Conservation (phyloP, 805 yeast genomes). For the Pichia paraexigua region DNA sequence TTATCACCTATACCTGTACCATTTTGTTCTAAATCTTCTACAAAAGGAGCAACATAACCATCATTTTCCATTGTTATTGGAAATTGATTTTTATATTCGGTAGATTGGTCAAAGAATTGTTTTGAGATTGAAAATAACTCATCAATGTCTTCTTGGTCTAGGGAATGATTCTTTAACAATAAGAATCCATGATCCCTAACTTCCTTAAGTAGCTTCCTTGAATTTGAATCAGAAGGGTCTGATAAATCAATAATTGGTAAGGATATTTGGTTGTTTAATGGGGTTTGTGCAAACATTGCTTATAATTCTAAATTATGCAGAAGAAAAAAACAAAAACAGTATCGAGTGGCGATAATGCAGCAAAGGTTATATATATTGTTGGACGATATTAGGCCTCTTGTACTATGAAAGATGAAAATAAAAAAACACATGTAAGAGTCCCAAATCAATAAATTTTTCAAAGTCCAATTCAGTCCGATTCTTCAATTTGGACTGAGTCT, state of each 20-base stretch:
- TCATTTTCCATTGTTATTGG: constrained; percentile 33
- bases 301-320: not conserved
- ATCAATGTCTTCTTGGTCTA: constrained; percentile 32
- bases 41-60: constrained; percentile 38
- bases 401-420: too few relatives aligned
- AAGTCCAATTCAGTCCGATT: too few relatives aligned
- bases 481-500: too few relatives aligned
- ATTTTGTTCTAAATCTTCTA: constrained; percentile 28
- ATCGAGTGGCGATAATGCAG: not conserved
- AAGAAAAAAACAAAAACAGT: not conserved
- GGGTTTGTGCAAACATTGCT: not conserved
- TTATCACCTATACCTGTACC: constrained; percentile 42
- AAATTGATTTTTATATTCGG: constrained; percentile 27
- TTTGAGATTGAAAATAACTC: constrained; percentile 31
- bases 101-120: constrained; percentile 33
- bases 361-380: too few relatives aligned
- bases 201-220: constrained; percentile 36
- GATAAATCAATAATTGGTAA: constrained; percentile 4
- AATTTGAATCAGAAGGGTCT: not conserved
- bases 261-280: not conserved
- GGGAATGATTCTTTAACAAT: constrained; percentile 40
- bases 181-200: constrained; percentile 41
- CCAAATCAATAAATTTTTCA: too few relatives aligned
- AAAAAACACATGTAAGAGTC: too few relatives aligned
- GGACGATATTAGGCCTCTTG: too few relatives aligned